Conservation (phyloP, 495 filamentous ascomycete genomes). For the Annulohypoxylon nitens region DNA sequence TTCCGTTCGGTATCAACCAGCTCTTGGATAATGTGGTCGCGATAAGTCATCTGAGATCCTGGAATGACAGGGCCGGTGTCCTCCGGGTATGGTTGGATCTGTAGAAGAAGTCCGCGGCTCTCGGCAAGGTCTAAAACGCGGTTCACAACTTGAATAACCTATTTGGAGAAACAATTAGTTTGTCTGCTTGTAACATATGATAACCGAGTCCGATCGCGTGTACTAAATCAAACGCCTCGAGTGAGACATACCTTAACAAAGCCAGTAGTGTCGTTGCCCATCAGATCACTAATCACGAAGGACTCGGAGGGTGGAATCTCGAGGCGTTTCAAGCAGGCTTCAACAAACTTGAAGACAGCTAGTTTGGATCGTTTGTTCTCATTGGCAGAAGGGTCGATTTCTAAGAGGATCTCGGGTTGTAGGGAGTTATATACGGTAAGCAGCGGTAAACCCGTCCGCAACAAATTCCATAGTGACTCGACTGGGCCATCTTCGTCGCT, state of each 20-base stretch:
- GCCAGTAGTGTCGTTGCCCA: constrained; percentile 93
- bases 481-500: constrained; percentile 82
- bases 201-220: neutral
- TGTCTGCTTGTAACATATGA: neutral
- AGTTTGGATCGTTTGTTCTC: constrained; percentile 75
- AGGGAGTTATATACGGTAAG: constrained; percentile 90
- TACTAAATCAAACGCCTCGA: neutral
- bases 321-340: constrained; percentile 72
- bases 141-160: constrained; percentile 81
- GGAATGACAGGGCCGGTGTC: constrained; percentile 60
- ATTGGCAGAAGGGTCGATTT: constrained; percentile 66
- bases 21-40: constrained; percentile 89
- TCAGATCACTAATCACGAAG: constrained; percentile 91
- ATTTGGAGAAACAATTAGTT: constrained; percentile 37
- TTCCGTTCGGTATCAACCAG: constrained; percentile 94
- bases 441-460: constrained; percentile 86
- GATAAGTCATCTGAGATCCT: constrained; percentile 75
- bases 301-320: constrained; percentile 82
- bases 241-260: constrained; percentile 84
- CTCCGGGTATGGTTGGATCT: constrained; percentile 63
- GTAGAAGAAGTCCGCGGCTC: constrained; percentile 75
- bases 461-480: constrained; percentile 87
- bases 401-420: constrained; percentile 71
- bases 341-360: constrained; percentile 69
- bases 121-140: constrained; percentile 89